These are phyloP conservation scores for Pyrenochaeta sp. DNA, from an alignment of 2,329 filamentous ascomycete species.

Conservation along the genomic window DNA sequence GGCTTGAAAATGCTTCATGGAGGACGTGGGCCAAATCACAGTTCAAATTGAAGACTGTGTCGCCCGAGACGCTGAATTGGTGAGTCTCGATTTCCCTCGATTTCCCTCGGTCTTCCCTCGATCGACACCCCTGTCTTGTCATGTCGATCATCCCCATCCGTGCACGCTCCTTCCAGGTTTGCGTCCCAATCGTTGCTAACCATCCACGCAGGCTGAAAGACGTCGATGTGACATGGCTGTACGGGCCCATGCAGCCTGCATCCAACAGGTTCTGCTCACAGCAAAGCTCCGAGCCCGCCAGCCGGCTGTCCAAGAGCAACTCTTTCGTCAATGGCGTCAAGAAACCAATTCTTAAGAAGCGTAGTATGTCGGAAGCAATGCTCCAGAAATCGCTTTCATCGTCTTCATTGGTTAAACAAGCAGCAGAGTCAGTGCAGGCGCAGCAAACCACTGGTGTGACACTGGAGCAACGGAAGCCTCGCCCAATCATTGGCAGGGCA, in stretches of 20 bases:
- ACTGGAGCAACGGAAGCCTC: slow-evolving; percentile 58
- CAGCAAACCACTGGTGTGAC: slow-evolving; percentile 70
- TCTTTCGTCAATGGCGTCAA: slow-evolving; percentile 72
- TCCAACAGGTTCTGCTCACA: slow-evolving; percentile 61
- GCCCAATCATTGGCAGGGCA: slow-evolving; percentile 65
- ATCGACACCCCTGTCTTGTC: slow-evolving; percentile 29
- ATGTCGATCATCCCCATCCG: slow-evolving; percentile 39
- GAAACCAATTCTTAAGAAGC: slow-evolving; percentile 95
- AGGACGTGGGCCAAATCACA: slow-evolving; percentile 95
- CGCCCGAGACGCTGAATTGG: slow-evolving; percentile 94
- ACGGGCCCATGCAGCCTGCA: slow-evolving; percentile 86
- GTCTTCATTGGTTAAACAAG: slow-evolving; percentile 88
- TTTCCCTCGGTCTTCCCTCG: too few relatives aligned
- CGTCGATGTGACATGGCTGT: slow-evolving; percentile 96
- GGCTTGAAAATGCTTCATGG: slow-evolving; percentile 96
- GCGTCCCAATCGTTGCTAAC: slow-evolving; percentile 37
- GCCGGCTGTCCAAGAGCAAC: slow-evolving; percentile 65
- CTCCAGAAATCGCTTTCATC: slow-evolving; percentile 87
- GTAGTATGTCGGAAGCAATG: slow-evolving; percentile 95
- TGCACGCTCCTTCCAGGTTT: slow-evolving; percentile 25
- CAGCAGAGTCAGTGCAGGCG: slow-evolving; percentile 83
- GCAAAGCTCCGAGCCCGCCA: slow-evolving; percentile 59
- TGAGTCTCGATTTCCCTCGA: slow-evolving; percentile 60
- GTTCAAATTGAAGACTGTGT: slow-evolving; percentile 84
- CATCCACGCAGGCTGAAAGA: slow-evolving; percentile 79